Evolutionary conservation across 2,329 filamentous ascomycete species (phyloP).

Genomic region (Calonectria hongkongensis): DNA sequence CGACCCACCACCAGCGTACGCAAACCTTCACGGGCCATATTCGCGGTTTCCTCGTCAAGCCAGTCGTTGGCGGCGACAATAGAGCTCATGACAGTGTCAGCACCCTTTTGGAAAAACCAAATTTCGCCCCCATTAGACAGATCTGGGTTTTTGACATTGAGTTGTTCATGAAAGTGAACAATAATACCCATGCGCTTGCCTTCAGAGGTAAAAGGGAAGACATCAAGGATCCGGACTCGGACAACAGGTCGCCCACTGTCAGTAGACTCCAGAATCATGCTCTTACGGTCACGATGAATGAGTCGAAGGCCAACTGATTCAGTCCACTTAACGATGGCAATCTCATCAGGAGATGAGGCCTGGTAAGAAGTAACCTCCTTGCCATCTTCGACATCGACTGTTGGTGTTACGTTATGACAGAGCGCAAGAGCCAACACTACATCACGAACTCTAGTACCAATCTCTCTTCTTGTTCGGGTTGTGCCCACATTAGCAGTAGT

Average conservation of each 20-base stretch:
- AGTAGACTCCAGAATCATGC: slow-evolving; percentile 87
- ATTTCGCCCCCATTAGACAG: slow-evolving; percentile 81
- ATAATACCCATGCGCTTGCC: slow-evolving; percentile 99
- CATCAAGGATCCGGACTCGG: slow-evolving; percentile 90
- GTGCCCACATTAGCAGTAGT: slow-evolving; percentile 77
- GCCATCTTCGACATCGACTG: slow-evolving; percentile 85
- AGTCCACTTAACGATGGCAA: slow-evolving; percentile 97
- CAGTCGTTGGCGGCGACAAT: slow-evolving; percentile 98
- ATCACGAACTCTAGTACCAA: slow-evolving; percentile 93
- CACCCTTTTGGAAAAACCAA: slow-evolving; percentile 99
- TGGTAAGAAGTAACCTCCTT: slow-evolving; percentile 89
- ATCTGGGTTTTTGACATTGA: slow-evolving; percentile 67
- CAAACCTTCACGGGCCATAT: slow-evolving; percentile 98
- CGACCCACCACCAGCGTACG: slow-evolving; percentile 96
- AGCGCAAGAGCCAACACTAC: slow-evolving; percentile 93
- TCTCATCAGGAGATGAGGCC: slow-evolving; percentile 97
- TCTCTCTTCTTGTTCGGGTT: slow-evolving; percentile 92
- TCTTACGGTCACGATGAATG: slow-evolving; percentile 88
- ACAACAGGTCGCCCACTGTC: slow-evolving; percentile 85
- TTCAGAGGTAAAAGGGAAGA: slow-evolving; percentile 98
- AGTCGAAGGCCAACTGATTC: slow-evolving; percentile 92
- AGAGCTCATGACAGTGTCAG: slow-evolving; percentile 97
- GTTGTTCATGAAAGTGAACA: slow-evolving; percentile 84
- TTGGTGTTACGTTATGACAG: slow-evolving; percentile 97
- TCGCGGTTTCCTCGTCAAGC: slow-evolving; percentile 99